A percentile compares a stretch with the other conserved stretches of the same genome.
phyloP scores from a whole-genome alignment of 768 basidiomycete genomes.

The Hebeloma cylindrosporum region DNA sequence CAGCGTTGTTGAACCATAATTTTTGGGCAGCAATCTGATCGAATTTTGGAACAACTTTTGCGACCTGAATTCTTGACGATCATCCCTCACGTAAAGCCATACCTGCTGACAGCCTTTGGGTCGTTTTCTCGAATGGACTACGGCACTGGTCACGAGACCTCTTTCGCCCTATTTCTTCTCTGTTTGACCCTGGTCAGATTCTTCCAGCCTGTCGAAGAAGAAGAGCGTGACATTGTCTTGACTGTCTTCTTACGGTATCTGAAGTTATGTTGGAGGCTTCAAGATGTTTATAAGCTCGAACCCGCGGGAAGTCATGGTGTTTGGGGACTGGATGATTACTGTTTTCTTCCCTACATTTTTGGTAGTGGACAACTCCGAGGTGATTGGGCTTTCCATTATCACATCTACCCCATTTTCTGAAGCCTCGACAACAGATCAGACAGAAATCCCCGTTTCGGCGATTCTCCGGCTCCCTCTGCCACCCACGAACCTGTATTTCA shows the following conservation, averaged over 20 bases:
- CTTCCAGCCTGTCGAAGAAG: slow-evolving; percentile 52
- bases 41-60: slow-evolving; percentile 50
- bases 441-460: slow-evolving; percentile 59
- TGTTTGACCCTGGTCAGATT: slow-evolving; percentile 70
- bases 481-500: slow-evolving; percentile 76
- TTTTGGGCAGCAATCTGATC: slow-evolving; percentile 50
- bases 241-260: slow-evolving; percentile 77
- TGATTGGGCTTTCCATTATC: slow-evolving; percentile 25
- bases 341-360: slow-evolving; percentile 86
- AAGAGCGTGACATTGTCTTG: slow-evolving; percentile 64
- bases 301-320: slow-evolving; percentile 98
- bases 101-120: slow-evolving; percentile 83
- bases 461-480: slow-evolving; percentile 60
- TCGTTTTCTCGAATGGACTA: slow-evolving; percentile 92
- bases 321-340: slow-evolving; percentile 95
- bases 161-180: slow-evolving; percentile 79
- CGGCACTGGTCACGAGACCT: slow-evolving; percentile 94
- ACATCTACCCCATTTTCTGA: slow-evolving; percentile 8
- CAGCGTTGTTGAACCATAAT: slow-evolving; percentile 10
- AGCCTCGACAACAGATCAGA: slow-evolving; percentile 49
- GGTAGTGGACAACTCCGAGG: slow-evolving; percentile 89
- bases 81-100: slow-evolving; percentile 71
- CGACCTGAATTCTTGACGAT: slow-evolving; percentile 41
- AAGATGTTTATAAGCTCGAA: slow-evolving; percentile 88
- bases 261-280: slow-evolving; percentile 78